Evolutionary conservation across 2,329 filamentous ascomycete genomes (phyloP).

Genomic region (Monilinia polystroma): DNA sequence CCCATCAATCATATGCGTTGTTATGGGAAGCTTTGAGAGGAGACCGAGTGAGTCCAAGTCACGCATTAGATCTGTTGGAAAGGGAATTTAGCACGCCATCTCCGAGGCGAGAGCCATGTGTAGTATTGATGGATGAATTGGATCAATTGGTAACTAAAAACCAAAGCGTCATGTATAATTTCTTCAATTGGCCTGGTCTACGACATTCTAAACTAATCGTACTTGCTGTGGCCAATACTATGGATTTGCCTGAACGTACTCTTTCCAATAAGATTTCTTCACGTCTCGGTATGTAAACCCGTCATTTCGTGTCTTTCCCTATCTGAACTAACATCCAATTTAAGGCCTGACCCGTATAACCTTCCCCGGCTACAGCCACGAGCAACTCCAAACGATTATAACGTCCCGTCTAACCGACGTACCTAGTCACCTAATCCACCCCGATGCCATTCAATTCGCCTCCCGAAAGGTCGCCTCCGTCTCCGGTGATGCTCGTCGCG

Average conservation of each 20-base stretch:
- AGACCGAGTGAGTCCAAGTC: constrained; percentile 85
- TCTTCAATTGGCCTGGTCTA: constrained; percentile 97
- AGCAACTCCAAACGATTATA: constrained; percentile 96
- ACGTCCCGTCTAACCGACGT: constrained; percentile 89
- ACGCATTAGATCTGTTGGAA: constrained; percentile 87
- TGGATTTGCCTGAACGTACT: constrained; percentile 95
- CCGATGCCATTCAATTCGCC: constrained; percentile 93
- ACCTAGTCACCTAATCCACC: constrained; percentile 82
- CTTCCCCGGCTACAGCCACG: constrained; percentile 95
- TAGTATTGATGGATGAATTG: constrained; percentile 97
- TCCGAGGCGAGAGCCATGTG: constrained; percentile 87
- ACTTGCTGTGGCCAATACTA: constrained; percentile 95
- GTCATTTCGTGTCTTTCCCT: not conserved
- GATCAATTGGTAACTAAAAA: constrained; percentile 98
- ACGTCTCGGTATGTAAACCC: constrained; percentile 55
- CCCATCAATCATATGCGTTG: constrained; percentile 91
- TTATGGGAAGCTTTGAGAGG: constrained; percentile 96
- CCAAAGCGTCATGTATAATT: constrained; percentile 99
- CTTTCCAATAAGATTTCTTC: constrained; percentile 98
- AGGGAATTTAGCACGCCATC: constrained; percentile 90
- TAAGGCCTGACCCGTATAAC: constrained; percentile 84
- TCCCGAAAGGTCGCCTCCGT: constrained; percentile 96
- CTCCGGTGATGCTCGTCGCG: constrained; percentile 87
- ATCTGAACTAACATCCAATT: constrained; percentile 25
- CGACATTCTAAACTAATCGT: constrained; percentile 92